phyloP scores from a whole-genome alignment of 306 rosid genomes.

The Vigna nakashimae region DNA sequence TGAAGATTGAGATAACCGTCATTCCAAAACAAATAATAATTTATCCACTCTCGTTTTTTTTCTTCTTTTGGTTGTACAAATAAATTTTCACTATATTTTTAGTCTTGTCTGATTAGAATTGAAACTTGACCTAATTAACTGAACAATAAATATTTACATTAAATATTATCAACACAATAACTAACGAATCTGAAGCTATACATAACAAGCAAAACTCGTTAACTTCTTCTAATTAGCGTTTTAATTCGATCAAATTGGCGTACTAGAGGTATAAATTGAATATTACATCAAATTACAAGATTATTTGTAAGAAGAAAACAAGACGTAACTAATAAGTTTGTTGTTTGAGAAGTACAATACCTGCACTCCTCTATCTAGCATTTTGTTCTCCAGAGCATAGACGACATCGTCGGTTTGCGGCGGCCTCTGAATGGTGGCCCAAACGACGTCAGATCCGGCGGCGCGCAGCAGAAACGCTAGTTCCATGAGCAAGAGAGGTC shows the following conservation, averaged over 20 bases:
- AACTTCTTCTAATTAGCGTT: no score
- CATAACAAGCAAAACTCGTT: not conserved
- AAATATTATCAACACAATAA: not conserved
- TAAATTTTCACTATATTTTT: not conserved
- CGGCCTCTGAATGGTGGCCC: constrained; percentile 74
- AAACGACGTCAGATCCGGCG: constrained; percentile 75
- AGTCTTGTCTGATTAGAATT: not conserved
- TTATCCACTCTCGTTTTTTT: not conserved
- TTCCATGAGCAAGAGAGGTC: constrained; percentile 87
- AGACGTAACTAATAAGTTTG: not conserved
- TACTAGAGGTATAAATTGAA: no score
- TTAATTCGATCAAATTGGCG: no score
- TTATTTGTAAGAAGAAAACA: not conserved
- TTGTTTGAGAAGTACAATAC: not conserved
- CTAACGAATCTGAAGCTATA: not conserved
- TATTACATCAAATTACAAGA: not conserved
- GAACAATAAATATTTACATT: not conserved
- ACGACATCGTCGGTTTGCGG: constrained; percentile 58
- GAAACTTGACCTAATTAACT: not conserved
- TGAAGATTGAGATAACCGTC: not conserved
- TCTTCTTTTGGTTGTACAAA: not conserved
- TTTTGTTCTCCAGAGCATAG: constrained; percentile 77
- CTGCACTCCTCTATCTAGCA: constrained; percentile 85
- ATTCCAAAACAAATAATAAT: not conserved
- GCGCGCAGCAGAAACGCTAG: constrained; percentile 76